Evolutionary conservation across 2,329 filamentous ascomycete species (phyloP).

Genomic region (Teratosphaeria gauchensis): DNA sequence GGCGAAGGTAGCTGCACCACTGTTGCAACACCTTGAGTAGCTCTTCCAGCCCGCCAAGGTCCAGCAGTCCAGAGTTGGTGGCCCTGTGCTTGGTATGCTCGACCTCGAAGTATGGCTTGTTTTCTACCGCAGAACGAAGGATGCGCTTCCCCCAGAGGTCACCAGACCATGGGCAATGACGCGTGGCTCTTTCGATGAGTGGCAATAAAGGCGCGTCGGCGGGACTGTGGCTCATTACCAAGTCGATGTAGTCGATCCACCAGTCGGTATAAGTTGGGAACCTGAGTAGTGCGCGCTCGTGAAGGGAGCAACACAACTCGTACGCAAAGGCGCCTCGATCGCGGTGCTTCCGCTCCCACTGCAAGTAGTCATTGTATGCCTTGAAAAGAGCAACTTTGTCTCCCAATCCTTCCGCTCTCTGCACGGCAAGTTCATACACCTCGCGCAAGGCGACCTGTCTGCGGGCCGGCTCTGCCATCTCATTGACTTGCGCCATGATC

Average conservation of each 20-base stretch:
- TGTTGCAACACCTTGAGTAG: conserved; percentile 84
- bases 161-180: conserved; percentile 90
- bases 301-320: conserved; percentile 53
- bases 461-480: conserved; percentile 55
- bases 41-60: conserved; percentile 76
- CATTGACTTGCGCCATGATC: conserved; percentile 60
- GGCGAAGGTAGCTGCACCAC: conserved; percentile 90
- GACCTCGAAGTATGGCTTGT: conserved; percentile 66
- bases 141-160: conserved; percentile 85
- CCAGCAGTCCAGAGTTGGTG: conserved; percentile 74
- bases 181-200: conserved; percentile 69
- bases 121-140: conserved; percentile 69
- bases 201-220: conserved; percentile 44
- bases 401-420: conserved; percentile 46
- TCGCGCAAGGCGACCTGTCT: conserved; percentile 50
- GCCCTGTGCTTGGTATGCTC: conserved; percentile 87
- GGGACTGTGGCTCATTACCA: conserved; percentile 42
- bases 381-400: conserved; percentile 49
- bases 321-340: conserved; percentile 38
- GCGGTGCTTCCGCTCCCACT: conserved; percentile 63
- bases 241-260: conserved; percentile 79
- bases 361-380: conserved; percentile 59
- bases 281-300: conserved; percentile 64
- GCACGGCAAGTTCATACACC: conserved; percentile 56
- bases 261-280: conserved; percentile 64